Conservation (phyloP, 495 filamentous ascomycete genomes). For the Aspergillus bertholletiae region DNA sequence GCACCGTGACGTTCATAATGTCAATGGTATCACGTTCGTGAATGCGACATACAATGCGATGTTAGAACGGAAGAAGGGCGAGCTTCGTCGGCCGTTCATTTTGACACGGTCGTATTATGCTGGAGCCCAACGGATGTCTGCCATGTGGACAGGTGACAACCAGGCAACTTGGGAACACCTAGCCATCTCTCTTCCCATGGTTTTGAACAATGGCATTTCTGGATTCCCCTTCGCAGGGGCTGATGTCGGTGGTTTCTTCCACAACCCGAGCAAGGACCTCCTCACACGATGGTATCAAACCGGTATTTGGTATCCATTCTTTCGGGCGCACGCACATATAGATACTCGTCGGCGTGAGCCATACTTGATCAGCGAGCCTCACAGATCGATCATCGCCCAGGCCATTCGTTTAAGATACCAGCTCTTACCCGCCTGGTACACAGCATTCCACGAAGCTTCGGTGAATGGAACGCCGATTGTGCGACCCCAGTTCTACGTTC, state of each 20-base stretch:
- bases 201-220: constrained; percentile 84
- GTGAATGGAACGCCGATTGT: constrained; percentile 82
- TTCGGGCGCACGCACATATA: constrained; percentile 97
- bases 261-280: constrained; percentile 88
- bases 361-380: constrained; percentile 80
- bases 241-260: constrained; percentile 97
- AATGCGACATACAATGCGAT: constrained; percentile 89
- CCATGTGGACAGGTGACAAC: constrained; percentile 99
- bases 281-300: constrained; percentile 94
- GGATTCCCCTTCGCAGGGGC: constrained; percentile 94
- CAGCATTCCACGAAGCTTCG: constrained; percentile 86
- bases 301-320: constrained; percentile 97
- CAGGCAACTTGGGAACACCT: constrained; percentile 92
- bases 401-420: constrained; percentile 86
- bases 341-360: constrained; percentile 92
- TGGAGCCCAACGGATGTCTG: constrained; percentile 81
- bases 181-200: constrained; percentile 81
- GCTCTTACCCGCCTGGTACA: constrained; percentile 93
- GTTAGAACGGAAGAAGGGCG: constrained; percentile 73
- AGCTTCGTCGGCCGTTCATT: constrained; percentile 79
- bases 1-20: constrained; percentile 92
- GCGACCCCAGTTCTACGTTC: constrained; percentile 85
- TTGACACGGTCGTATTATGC: constrained; percentile 89
- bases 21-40: constrained; percentile 89
- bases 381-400: constrained; percentile 79